Conservation (phyloP, 257 asterid genomes). For the Verbena officinalis region DNA sequence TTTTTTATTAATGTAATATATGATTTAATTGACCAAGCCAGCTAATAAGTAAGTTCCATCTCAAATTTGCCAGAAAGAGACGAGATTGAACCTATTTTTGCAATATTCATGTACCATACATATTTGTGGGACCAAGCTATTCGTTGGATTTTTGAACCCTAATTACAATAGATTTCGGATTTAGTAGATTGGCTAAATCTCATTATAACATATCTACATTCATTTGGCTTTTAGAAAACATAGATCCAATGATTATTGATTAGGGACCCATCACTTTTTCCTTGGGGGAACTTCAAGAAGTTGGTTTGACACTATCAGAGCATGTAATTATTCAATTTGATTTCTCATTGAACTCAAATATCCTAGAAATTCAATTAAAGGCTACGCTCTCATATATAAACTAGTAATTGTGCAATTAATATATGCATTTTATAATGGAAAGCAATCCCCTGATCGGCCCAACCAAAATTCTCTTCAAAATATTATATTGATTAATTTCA, state of each 20-base stretch:
- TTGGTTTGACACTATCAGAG: slow-evolving; percentile 55
- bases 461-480: slow-evolving; percentile 37
- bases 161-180: slow-evolving; percentile 29
- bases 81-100: slow-evolving; percentile 23
- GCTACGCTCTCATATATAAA: not conserved
- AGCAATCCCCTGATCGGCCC: slow-evolving; percentile 29
- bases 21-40: slow-evolving; percentile 11
- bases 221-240: slow-evolving; percentile 28
- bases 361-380: slow-evolving; percentile 8
- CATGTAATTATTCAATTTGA: too few species aligned
- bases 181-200: slow-evolving; percentile 36
- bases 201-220: slow-evolving; percentile 22
- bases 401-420: not conserved
- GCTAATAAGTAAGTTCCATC: slow-evolving; percentile 10
- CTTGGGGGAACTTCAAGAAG: slow-evolving; percentile 49
- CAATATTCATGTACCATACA: slow-evolving; percentile 38
- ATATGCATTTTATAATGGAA: slow-evolving; percentile 7
- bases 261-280: slow-evolving; percentile 27
- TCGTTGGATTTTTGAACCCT: slow-evolving; percentile 26
- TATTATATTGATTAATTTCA: slow-evolving; percentile 27
- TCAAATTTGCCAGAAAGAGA: slow-evolving; percentile 5
- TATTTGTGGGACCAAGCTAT: slow-evolving; percentile 35
- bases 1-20: too few species aligned
- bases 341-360: slow-evolving; percentile 29
- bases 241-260: slow-evolving; percentile 39